Evolutionary conservation across 1,284 basidiomycete genomes (phyloP), one percentile per base, ranked within the genome.

Genomic region (Papiliotrema laurentii): DNA sequence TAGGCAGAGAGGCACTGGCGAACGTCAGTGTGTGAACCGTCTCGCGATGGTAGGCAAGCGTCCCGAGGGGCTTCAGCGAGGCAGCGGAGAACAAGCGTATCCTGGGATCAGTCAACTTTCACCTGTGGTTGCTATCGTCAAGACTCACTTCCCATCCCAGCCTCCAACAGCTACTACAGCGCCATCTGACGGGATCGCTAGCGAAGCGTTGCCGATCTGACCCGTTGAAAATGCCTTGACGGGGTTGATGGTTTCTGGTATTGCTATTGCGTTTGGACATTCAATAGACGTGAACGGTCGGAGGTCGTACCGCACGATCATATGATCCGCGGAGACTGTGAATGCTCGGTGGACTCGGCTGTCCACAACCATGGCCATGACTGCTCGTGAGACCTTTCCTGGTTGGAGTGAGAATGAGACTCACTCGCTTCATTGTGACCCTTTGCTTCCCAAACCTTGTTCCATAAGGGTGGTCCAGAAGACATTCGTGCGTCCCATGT

Each of bases 321-420:
- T 73, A 66, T 91, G 84, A 66, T 93, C 89, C 0, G 86, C 89
- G 4, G 88, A 91, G 2, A 89, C 85, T 0, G 86, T 85, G 52
- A 90, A 70, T 2, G 85, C 88, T 46, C 85, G 77, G 9, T 71
- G 63, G 35, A 80, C 77, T 44, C 80, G 77, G n/a, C 66, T 69
- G 2, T 85, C 82, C 1, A 88, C 82, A 0, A 81, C 72, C 83
- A 90, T 85, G 1, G 83, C 84, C 89, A 94, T 92, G 43, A 92
- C 89, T 91, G 28, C n/a, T 6, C 28, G 18, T 24, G 14, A 47
- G 31, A 14, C 18, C 25, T 31, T 18, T 25, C 25, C 50, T 28
- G 21, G 34, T 28, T 27, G 9, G 44, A 40, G 14, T 14, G 43
- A 18, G 24, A 6, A 22, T 19, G 34, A 11, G 18, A 72, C 82